Evolutionary conservation across 2,329 filamentous ascomycete species (phyloP), one percentile per base, ranked within the genome.

Genomic region (Fusarium nisikadoi): DNA sequence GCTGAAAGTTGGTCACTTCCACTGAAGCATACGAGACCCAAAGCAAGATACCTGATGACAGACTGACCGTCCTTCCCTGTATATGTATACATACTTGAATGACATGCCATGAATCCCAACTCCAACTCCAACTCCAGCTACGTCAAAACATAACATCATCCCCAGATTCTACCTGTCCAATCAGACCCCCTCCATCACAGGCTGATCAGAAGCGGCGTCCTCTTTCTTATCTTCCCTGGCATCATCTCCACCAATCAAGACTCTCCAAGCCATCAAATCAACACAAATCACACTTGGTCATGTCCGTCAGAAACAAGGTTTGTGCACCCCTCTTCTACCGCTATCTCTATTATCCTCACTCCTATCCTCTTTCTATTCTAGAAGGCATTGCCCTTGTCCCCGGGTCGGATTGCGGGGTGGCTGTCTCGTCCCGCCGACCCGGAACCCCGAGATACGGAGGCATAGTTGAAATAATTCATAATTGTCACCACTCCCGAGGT

Each of bases 241-340:
- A 56, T 39, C 25, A 20, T 25, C 33, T 41, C 29, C 23, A 33
- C 75, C 75, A 76, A 76, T 76, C 74, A 76, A 25, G n/a, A 29
- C 14, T 36, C 54, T 9, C 33, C 25, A 19, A 11, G 19, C 33
- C 55, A 59, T 60, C 64, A 62, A 67, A 59, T 55, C 43, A 70
- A 74, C 59, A 76, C 74, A 76, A 73, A 75, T 76, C 54, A 49
- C 66, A 74, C 65, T 72, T 75, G 58, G 73, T 75, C 74, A 74
- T 74, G 68, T 58, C 46, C 31, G 53, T 56, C 39, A 49, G 23
- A 25, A 54, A 41, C 54, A 25, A 54, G n/a, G 45, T 56, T 60
- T 27, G 47, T 42, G 49, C 65, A 68, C 71, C 65, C 71, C 62
- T 33, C 49, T 14, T 53, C 38, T 36, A 36, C 55, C 52, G 20